phyloP scores from a whole-genome alignment of 345 rosid species.

The Mangifera indica region DNA sequence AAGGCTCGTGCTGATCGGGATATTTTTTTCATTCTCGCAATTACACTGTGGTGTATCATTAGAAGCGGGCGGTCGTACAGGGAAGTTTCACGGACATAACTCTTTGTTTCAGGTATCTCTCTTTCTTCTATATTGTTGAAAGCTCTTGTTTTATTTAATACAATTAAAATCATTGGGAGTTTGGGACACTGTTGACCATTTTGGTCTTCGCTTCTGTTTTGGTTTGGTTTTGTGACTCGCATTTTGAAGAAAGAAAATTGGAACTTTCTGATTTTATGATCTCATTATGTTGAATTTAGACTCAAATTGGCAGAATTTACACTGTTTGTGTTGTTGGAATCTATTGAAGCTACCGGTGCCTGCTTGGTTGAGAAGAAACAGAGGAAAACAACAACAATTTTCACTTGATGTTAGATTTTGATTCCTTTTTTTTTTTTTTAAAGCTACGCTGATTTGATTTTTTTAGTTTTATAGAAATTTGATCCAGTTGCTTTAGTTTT shows the following conservation, averaged over 20 bases:
- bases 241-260: slow-evolving; percentile 6
- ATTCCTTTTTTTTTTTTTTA: background rate
- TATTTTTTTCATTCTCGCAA: background rate
- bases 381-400: background rate
- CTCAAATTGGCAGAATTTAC: background rate
- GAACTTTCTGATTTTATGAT: background rate
- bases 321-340: slow-evolving; percentile 1
- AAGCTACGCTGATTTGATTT: background rate
- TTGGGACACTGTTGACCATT: slow-evolving; percentile 15
- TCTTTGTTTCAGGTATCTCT: slow-evolving; percentile 9
- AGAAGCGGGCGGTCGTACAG: background rate
- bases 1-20: background rate
- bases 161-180: no score
- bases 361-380: slow-evolving; percentile 3
- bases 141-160: background rate
- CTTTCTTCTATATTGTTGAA: background rate
- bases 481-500: background rate
- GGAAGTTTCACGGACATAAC: background rate
- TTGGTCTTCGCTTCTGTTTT: background rate
- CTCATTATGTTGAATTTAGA: slow-evolving; percentile 8
- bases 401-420: background rate
- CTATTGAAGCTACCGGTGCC: background rate
- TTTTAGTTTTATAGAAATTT: background rate
- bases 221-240: slow-evolving; percentile 10
- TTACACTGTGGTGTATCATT: background rate